phyloP scores from a whole-genome alignment of 1,139 yeast species.

The Lodderomyces parapsilosis region DNA sequence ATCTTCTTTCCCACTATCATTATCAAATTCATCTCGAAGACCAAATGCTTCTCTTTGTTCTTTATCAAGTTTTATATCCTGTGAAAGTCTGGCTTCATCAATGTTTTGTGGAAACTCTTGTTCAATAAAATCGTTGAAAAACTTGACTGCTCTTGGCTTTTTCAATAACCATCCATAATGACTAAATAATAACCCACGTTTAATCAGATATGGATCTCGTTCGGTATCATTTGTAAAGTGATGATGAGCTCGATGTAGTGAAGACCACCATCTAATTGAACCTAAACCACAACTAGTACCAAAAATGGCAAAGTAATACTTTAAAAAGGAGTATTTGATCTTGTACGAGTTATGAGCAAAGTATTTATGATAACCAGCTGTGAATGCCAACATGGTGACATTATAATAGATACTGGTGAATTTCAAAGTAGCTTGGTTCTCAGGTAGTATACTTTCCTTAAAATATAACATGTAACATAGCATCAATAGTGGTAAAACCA shows the following conservation, averaged over 20 bases:
- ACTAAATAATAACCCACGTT: slow-evolving; percentile 57
- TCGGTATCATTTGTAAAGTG: slow-evolving; percentile 64
- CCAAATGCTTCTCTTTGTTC: slow-evolving; percentile 5
- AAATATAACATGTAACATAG: slow-evolving; percentile 22
- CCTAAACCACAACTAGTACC: slow-evolving; percentile 67
- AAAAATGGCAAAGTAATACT: slow-evolving; percentile 46
- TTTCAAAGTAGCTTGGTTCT: slow-evolving; percentile 27
- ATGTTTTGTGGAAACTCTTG: slow-evolving; percentile 37
- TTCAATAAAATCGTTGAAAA: slow-evolving; percentile 37
- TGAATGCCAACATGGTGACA: slow-evolving; percentile 40
- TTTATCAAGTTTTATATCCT: slow-evolving; percentile 10
- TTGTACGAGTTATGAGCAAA: slow-evolving; percentile 59
- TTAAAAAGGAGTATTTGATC: slow-evolving; percentile 32
- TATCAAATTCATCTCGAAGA: slow-evolving; percentile 4
- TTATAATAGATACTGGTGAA: slow-evolving; percentile 36
- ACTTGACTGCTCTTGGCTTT: slow-evolving; percentile 43
- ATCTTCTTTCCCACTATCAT: slow-evolving; percentile 18
- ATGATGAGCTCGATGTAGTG: slow-evolving; percentile 70
- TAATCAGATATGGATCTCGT: slow-evolving; percentile 63
- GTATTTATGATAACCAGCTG: slow-evolving; percentile 46
- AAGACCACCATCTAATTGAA: slow-evolving; percentile 60
- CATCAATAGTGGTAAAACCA: slow-evolving; percentile 30
- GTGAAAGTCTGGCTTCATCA: slow-evolving; percentile 13
- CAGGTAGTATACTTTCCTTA: slow-evolving; percentile 21
- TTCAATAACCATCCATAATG: slow-evolving; percentile 66